Percentiles rank a stretch among this genome's conserved stretches.
Evolutionary conservation across 208 protist genomes (phyloP).

Genomic region (Acanthamoeba lenticulata): DNA sequence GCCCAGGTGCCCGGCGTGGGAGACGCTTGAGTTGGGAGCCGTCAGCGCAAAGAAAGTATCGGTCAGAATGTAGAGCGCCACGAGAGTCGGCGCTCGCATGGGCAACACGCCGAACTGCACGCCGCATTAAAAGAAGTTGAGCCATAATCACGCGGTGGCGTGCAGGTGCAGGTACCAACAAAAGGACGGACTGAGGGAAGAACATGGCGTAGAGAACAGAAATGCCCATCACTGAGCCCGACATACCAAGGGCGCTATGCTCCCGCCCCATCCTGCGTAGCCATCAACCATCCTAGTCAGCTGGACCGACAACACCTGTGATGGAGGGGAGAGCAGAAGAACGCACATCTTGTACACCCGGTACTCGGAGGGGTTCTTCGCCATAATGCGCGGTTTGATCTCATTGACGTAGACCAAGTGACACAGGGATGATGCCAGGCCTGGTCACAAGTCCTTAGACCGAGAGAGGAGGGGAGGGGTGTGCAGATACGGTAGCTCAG

Average conservation of each 20-base stretch:
- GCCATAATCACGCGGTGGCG: too few relatives aligned
- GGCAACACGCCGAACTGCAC: neutral
- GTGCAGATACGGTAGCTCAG: too few relatives aligned
- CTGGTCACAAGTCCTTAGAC: too few relatives aligned
- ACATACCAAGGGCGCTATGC: neutral
- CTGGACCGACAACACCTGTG: too few relatives aligned
- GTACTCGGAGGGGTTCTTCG: neutral
- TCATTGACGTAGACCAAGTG: constrained; percentile 9
- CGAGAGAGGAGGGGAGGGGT: neutral
- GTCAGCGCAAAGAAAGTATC: neutral
- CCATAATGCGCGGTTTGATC: neutral
- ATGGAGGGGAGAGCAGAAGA: neutral
- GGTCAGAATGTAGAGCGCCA: neutral
- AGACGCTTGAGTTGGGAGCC: neutral
- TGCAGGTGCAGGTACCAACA: neutral
- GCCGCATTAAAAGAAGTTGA: too few relatives aligned
- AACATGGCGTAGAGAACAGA: neutral
- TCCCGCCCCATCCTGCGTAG: neutral
- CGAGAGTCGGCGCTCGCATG: neutral
- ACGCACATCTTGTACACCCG: neutral
- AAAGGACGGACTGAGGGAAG: neutral
- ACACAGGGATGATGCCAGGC: neutral
- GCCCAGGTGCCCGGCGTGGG: neutral
- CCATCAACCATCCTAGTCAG: neutral
- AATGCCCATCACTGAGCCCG: neutral